Evolutionary conservation across 306 rosid species (phyloP).

Genomic region (Quercus cerris): DNA sequence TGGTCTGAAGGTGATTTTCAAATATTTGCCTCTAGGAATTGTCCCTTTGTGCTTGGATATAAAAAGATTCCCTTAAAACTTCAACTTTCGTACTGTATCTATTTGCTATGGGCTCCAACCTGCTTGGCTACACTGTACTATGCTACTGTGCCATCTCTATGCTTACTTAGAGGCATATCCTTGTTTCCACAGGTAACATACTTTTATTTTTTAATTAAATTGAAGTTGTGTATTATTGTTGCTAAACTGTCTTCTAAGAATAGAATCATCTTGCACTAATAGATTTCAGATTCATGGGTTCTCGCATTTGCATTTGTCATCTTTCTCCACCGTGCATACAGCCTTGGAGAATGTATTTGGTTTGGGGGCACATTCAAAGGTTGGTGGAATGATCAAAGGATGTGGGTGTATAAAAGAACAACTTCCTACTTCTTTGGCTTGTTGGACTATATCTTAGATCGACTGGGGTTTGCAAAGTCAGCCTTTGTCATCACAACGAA

Average conservation of each 20-base stretch:
- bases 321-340: not conserved
- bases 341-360: not conserved
- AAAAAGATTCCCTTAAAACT: not conserved
- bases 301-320: not conserved
- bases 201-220: not conserved
- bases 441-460: not conserved
- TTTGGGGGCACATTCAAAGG: not conserved
- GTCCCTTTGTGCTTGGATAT: not conserved
- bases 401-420: not conserved
- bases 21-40: not conserved
- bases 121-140: not conserved
- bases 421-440: not conserved
- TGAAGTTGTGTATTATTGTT: not conserved
- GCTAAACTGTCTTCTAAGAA: not conserved
- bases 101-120: not conserved
- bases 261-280: not conserved
- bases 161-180: slow-evolving; percentile 7
- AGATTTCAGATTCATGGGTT: not conserved
- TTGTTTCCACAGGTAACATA: slow-evolving; percentile 6
- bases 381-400: not conserved
- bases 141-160: not conserved
- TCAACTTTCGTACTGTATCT: not conserved
- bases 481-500: not conserved
- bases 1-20: not conserved
- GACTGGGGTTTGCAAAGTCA: not conserved